Base-by-base conservation (phyloP, 495 filamentous ascomycete genomes). In the Penicillium maclennaniae region DNA sequence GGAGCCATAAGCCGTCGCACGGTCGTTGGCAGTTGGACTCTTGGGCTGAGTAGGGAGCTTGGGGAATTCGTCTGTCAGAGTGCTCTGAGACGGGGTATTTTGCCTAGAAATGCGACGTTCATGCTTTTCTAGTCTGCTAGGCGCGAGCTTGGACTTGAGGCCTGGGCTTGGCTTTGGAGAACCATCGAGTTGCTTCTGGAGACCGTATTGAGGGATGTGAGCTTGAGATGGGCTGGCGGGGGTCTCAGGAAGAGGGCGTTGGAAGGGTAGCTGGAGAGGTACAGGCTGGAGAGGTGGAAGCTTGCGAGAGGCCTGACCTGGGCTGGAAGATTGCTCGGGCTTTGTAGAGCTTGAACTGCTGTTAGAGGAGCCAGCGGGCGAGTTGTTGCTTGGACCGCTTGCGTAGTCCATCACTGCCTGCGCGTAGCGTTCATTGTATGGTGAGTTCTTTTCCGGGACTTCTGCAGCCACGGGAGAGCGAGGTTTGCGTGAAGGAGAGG, bases 1-100 rank as follows among this genome's bases (percentile, higher is more conserved):
- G 52, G 88, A 54, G 10, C 61, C 58, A 40, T 54, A 62, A 15
- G 63, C 63, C 1, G 61, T 65, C 10, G 42, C 38, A 0, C 45
- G 45, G 7, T 61, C 60, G 7, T 51, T 43, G 14, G 62, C 60
- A 5, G 40, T 27, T 1, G 44, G 48, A 9, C 54, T 23, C 23
- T 59, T 46, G 25, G 43, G 23, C 3, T 4, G 10, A 27, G 23
- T 39, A 31, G 52, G 28, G 0, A 26, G 26, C n/a, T 37, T 49
- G 9, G 53, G 42, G 7, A 28, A 28, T 4, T 63, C 61, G 9
- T 36, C 47, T 2, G 42, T 9, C 15, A 25, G 50, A 34, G 55
- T 20, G 9, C 27, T 40, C 1, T 48, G 44, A 25, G 62, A 45
- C 6, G 62, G 45, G 0, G 59, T 47, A 15, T 50, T 31, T 27